phyloP scores from a whole-genome alignment of 306 rosid species.

The Astragalus glycyphyllos region DNA sequence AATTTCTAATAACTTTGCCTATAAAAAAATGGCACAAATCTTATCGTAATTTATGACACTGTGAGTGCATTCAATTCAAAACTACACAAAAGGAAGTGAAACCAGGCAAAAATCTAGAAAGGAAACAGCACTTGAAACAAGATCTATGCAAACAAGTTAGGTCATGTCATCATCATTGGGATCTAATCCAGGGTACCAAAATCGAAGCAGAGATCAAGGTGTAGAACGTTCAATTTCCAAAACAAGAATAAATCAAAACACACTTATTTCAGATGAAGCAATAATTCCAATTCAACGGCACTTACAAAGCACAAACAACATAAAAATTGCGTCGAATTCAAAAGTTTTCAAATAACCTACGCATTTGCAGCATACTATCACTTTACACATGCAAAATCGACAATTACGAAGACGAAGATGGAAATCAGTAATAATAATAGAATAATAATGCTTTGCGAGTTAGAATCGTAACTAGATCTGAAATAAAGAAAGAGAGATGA shows the following conservation, averaged over 20 bases:
- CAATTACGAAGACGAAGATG: background rate
- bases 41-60: background rate
- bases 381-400: background rate
- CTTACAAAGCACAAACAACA: background rate
- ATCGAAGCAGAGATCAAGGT: background rate
- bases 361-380: background rate
- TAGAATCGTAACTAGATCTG: constrained; percentile 21
- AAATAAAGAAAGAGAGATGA: constrained; percentile 1
- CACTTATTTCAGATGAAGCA: background rate
- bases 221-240: background rate
- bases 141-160: background rate
- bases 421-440: background rate
- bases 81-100: background rate
- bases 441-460: background rate
- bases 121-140: constrained; percentile 25
- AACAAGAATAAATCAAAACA: background rate
- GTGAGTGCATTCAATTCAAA: background rate
- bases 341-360: background rate
- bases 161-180: too few species aligned
- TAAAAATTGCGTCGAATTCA: background rate
- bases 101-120: background rate
- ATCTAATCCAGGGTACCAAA: background rate
- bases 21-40: too few species aligned
- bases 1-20: too few species aligned
- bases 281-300: background rate